Percentiles rank a stretch among this genome's conserved stretches.
These are phyloP conservation scores for Cryptomeria japonica DNA, from an alignment of 75 land plant species.

Conservation along the genomic window DNA sequence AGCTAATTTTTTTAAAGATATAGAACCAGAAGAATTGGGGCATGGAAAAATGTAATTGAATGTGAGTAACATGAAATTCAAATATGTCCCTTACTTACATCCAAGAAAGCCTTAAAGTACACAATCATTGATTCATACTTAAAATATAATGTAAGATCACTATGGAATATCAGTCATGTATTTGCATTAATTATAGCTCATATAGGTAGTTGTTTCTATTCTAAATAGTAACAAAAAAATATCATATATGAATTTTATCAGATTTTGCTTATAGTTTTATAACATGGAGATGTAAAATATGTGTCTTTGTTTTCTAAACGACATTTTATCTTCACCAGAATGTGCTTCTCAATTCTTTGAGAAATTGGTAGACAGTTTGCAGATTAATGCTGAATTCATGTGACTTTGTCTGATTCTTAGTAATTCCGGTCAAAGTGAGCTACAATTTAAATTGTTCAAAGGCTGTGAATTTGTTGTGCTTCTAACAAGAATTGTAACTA, in stretches of 20 bases:
- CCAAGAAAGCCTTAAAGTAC: not conserved
- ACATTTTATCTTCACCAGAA: not conserved
- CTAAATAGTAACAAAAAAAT: not conserved
- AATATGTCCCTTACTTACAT: not conserved
- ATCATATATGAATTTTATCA: not conserved
- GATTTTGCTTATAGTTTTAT: not conserved
- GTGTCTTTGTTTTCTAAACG: not conserved
- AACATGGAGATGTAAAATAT: not conserved
- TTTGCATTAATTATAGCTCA: not conserved
- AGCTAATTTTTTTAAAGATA: not conserved
- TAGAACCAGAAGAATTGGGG: not conserved
- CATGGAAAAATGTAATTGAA: not conserved
- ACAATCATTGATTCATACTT: not conserved
- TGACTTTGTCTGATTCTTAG: not conserved
- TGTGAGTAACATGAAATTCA: not conserved
- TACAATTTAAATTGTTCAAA: not conserved
- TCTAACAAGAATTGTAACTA: not conserved
- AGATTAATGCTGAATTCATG: not conserved
- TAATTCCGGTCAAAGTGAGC: not conserved
- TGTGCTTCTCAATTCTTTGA: not conserved
- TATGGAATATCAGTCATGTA: not conserved
- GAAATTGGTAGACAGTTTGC: not conserved
- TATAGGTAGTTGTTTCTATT: not conserved
- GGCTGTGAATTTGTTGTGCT: not conserved
- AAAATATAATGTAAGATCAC: not conserved